Conservation (phyloP, 2,329 filamentous ascomycete genomes). For the Epichloe gansuensis region DNA sequence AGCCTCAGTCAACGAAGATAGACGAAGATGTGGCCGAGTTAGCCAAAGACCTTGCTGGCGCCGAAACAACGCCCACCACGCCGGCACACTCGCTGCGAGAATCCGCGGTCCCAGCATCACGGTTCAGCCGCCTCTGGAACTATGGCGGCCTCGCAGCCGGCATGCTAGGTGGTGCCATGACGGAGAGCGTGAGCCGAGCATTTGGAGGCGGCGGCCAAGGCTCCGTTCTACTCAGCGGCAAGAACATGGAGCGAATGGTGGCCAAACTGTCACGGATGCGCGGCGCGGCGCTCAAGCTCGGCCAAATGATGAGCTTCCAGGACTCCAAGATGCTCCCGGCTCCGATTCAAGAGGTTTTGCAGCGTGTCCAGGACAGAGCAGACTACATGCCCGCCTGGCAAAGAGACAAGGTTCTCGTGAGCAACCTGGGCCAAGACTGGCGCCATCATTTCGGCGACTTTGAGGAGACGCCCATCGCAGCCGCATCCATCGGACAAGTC, state of each 20-base stretch:
- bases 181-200: conserved; percentile 69
- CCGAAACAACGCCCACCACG: conserved; percentile 9
- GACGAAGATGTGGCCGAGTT: conserved; percentile 10
- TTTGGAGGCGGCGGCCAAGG: conserved; percentile 57
- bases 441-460: conserved; percentile 72
- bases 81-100: conserved; percentile 61
- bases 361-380: conserved; percentile 88
- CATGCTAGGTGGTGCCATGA: conserved; percentile 87
- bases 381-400: conserved; percentile 98
- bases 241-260: conserved; percentile 87
- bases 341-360: conserved; percentile 77
- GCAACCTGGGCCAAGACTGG: conserved; percentile 77
- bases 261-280: conserved; percentile 91
- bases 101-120: conserved; percentile 79
- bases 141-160: conserved; percentile 87
- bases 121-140: conserved; percentile 83
- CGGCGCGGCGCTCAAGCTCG: conserved; percentile 90
- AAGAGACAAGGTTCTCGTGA: conserved; percentile 67
- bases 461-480: conserved; percentile 83
- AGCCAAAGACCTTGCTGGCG: conserved; percentile 15
- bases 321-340: conserved; percentile 89
- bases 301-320: conserved; percentile 97
- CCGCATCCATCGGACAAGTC: conserved; percentile 93
- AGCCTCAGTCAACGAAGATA: neutral
- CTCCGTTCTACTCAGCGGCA: conserved; percentile 76